Conservation (phyloP, 192 early-diverging fungal genomes). For the Backusella morwellensis region DNA sequence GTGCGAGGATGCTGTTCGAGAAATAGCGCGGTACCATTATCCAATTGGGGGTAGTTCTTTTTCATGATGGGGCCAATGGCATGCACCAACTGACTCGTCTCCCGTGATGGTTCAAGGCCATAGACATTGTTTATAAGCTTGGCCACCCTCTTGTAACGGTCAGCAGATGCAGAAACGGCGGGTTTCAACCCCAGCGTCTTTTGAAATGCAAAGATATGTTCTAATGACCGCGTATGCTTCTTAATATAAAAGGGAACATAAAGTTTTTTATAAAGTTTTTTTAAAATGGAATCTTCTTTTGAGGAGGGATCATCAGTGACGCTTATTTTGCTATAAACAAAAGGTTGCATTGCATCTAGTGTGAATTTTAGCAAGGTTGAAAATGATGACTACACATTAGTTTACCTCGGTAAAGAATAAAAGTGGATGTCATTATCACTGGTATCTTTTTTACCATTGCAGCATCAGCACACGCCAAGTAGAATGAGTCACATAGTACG, state of each 20-base stretch:
- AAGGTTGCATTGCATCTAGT: neutral
- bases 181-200: neutral
- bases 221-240: neutral
- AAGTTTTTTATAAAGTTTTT: neutral
- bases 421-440: neutral
- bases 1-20: slow-evolving; percentile 14
- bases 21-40: neutral
- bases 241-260: neutral
- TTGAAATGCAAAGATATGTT: neutral
- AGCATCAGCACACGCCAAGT: neutral
- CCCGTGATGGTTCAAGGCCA: slow-evolving; percentile 19
- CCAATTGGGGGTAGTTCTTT: slow-evolving; percentile 20
- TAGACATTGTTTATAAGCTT: slow-evolving; percentile 23
- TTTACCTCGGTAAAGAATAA: neutral
- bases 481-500: neutral
- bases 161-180: neutral
- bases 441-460: neutral
- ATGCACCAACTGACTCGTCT: slow-evolving; percentile 19
- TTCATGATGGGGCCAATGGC: slow-evolving; percentile 32
- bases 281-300: neutral
- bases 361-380: no score
- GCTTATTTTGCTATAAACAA: neutral
- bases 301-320: neutral
- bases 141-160: neutral
- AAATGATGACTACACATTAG: neutral